Percentiles rank a stretch among this genome's conserved stretches.
Conservation (phyloP, 768 basidiomycete genomes). For the Boletus fagicola region DNA sequence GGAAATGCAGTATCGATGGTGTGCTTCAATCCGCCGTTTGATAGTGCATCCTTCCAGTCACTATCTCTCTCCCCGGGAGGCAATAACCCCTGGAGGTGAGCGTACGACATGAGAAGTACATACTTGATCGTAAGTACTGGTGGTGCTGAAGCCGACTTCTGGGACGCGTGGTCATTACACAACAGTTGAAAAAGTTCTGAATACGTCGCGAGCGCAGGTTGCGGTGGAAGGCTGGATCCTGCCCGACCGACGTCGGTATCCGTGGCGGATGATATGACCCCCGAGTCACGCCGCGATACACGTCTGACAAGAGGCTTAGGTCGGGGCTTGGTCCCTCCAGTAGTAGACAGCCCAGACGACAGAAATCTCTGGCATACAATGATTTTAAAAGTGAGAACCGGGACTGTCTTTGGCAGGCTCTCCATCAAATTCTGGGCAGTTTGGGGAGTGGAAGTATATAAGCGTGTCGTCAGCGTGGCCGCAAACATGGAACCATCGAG, state of each 20-base stretch:
- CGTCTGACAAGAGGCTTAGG: constrained; percentile 36
- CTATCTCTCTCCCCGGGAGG: constrained; percentile 30
- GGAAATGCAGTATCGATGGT: constrained; percentile 31
- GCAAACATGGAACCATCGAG: constrained; percentile 40
- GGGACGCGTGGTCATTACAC: constrained; percentile 12
- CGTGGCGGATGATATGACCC: background rate
- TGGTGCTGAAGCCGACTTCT: constrained; percentile 3
- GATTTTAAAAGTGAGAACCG: constrained; percentile 42
- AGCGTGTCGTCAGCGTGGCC: constrained; percentile 36
- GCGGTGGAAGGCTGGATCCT: constrained; percentile 26
- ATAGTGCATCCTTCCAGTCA: constrained; percentile 34
- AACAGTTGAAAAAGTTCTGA: constrained; percentile 31
- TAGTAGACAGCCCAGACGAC: constrained; percentile 21
- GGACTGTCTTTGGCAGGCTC: constrained; percentile 35
- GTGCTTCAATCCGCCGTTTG: constrained; percentile 24
- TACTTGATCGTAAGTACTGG: constrained; percentile 35
- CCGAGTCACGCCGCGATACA: constrained; percentile 16
- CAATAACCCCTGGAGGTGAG: constrained; percentile 32
- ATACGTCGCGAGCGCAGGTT: constrained; percentile 22
- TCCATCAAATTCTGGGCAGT: constrained; percentile 37
- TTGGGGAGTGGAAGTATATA: constrained; percentile 32
- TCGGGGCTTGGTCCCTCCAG: constrained; percentile 23
- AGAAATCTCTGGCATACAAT: constrained; percentile 42
- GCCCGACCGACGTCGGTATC: constrained; percentile 14
- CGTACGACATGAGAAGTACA: constrained; percentile 39